Evolutionary conservation across 2,329 filamentous ascomycete species (phyloP), one percentile per base, ranked within the genome.

Genomic region (Paecilomyces formosus): DNA sequence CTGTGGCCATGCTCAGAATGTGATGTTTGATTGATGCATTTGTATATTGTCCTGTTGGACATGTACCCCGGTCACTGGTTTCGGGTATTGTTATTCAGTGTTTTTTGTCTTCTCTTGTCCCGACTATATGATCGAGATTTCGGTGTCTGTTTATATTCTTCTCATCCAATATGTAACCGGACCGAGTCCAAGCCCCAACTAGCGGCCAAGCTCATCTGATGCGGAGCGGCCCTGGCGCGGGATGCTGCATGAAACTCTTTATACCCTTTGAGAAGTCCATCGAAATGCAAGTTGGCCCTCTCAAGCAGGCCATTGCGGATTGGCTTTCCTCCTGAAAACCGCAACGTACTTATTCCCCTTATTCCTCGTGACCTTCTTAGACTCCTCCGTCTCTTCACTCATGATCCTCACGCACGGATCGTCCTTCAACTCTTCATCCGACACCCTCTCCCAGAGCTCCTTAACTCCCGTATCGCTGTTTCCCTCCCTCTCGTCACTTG

Each of bases 301-400:
- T 64, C 57, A 69, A 53, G 61, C 61, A 62, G 70, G 65, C 91
- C 91, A 96, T 18, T 84, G 81, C 7, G 91, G 92, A 77, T 96
- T 88, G 69, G 89, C 86, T 62, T 88, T 76, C 62, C 94, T 85
- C 69, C 88, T 83, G 73, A 94, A 99, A 55, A 96, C 84, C 49
- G 92, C 93, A 54, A 97, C 88, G 76, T 89, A 96, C 76, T 97
- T 99, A 70, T 86, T 84, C 0, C 94, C 94, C 50, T 89, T 85
- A 76, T 97, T 96, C 70, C 94, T 85, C 66, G 87, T 85, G 13
- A 99, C 94, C 78, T 99, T 99, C 80, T 96, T 97, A 33, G 92
- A 91, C 78, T 99, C 95, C 74, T 99, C 94, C 3, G 95, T 99
- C 77, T 94, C 92, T 35, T 82, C 77, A 62, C 81, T 81, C 85